Base-by-base conservation (phyloP, 768 basidiomycete species). In the Boletus tylopilopsis region DNA sequence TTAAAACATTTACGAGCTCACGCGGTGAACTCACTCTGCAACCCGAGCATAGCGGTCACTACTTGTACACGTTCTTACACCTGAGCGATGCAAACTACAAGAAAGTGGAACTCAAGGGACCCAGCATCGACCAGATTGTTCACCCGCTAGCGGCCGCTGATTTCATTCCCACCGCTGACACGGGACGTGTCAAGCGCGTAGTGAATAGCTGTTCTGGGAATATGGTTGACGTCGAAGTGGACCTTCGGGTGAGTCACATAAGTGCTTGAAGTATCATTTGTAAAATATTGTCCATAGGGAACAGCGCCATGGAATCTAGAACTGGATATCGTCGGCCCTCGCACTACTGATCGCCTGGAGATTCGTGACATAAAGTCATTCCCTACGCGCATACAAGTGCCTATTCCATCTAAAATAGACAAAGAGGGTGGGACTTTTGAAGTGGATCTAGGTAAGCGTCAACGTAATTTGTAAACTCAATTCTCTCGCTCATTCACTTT, bases 271-370 rank as follows among this genome's bases (percentile, higher is more conserved):
- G 18, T 2, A 8, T 27, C 47, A 8, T 35, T 47, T 24, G 3
- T 56, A 18, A 53, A 25, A 54, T 2, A 51, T 36, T 13, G 11
- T 42, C 47, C 13, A n/a, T 44, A 94, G 87, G 96, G 96, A 42
- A 88, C 84, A 5, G 82, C 89, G 5, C 95, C 96, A 2, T 95
- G 94, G 88, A 89, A 81, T 58, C 63, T 98, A 24, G 87, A 89
- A 40, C 71, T 94, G 21, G 87, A 92, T 59, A 72, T 92, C 12
- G 85, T 90, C 33, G 87, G 88, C 6, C 83, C 87, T 5, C 79
- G 78, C 45, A 77, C 74, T 30, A 79, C 86, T 1, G 83, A 89
- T 53, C 76, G 73, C 11, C 53, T 89, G 16, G 69, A 70, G 16
- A 71, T 89, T 52, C 60, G 71, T 24, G 77, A 76, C 19, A 83